These are phyloP conservation scores for Vigna radiata DNA, from an alignment of 306 rosid species.

Conservation along the genomic window DNA sequence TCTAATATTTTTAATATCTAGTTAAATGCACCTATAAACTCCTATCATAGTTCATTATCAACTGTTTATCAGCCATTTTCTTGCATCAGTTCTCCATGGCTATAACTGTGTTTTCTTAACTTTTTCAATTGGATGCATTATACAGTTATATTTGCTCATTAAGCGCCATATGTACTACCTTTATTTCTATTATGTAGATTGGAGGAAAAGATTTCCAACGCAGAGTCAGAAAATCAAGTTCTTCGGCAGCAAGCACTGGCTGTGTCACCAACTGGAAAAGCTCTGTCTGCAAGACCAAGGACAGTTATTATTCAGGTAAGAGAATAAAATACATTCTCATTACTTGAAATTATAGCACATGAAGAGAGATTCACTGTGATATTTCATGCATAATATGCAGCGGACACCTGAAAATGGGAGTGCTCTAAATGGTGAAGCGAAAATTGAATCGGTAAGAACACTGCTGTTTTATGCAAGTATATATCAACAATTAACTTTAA, in stretches of 20 bases:
- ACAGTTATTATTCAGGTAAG: constrained; percentile 89
- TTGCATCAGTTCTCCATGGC: constrained; percentile 1
- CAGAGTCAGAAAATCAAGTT: constrained; percentile 98
- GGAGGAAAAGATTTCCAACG: constrained; percentile 93
- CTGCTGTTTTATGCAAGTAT: constrained; percentile 41
- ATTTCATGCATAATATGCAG: constrained; percentile 64
- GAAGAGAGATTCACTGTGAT: constrained; percentile 37
- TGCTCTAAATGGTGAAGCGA: constrained; percentile 77
- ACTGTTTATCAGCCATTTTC: constrained; percentile 18
- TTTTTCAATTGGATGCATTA: constrained; percentile 29
- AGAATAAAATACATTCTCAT: constrained; percentile 26
- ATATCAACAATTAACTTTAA: constrained; percentile 8
- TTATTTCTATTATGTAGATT: constrained; percentile 63
- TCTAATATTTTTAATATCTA: constrained; percentile 21
- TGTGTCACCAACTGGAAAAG: constrained; percentile 87
- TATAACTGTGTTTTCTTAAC: not conserved
- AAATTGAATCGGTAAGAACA: constrained; percentile 65
- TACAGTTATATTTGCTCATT: constrained; percentile 17
- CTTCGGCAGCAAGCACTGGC: constrained; percentile 99
- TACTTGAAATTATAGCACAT: constrained; percentile 35
- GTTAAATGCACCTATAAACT: constrained; percentile 13
- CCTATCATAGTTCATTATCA: constrained; percentile 24
- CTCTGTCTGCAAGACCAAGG: constrained; percentile 81
- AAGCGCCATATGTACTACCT: constrained; percentile 22
- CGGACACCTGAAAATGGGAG: constrained; percentile 95